A percentile compares a stretch with the other conserved stretches of the same genome.
phyloP scores from a whole-genome alignment of 352 stramenopile genomes.

The Globisporangium abappressorium region DNA sequence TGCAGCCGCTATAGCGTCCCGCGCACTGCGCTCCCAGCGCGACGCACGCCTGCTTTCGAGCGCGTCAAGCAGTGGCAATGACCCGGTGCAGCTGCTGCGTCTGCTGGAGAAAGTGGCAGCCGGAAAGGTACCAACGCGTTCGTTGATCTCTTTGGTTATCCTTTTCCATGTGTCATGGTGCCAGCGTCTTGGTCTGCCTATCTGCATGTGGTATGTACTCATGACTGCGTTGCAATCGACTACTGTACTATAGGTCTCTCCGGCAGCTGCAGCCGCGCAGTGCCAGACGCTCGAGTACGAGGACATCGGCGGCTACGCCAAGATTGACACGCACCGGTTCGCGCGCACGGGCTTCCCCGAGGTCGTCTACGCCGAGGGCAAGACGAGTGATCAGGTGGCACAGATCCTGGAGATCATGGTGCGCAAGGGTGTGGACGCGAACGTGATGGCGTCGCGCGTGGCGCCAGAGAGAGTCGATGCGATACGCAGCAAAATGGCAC shows the following conservation, averaged over 20 bases:
- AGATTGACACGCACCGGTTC: conserved; percentile 89
- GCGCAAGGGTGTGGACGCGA: conserved; percentile 35
- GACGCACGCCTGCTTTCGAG: background rate
- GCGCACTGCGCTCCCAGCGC: background rate
- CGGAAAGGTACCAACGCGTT: conserved; percentile 32
- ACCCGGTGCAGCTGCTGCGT: conserved; percentile 12
- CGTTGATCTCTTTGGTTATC: background rate
- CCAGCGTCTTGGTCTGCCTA: no score
- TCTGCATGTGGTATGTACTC: background rate
- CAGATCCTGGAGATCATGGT: conserved; percentile 90
- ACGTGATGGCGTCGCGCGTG: conserved; percentile 86
- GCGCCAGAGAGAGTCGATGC: conserved; percentile 35
- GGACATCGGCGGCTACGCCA: conserved; percentile 51
- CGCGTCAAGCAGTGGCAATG: background rate
- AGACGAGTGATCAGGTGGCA: conserved; percentile 88
- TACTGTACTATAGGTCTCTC: conserved; percentile 25
- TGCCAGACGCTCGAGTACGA: conserved; percentile 48
- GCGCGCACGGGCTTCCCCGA: conserved; percentile 93
- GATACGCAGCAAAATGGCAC: conserved; percentile 33
- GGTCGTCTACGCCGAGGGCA: conserved; percentile 93
- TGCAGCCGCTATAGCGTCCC: background rate
- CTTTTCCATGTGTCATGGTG: no score
- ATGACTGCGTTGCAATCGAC: background rate
- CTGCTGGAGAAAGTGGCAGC: conserved; percentile 58
- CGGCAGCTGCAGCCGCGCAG: conserved; percentile 22